Evolutionary conservation across 495 filamentous ascomycete genomes (phyloP).

Genomic region (Podospora fimiseda): DNA sequence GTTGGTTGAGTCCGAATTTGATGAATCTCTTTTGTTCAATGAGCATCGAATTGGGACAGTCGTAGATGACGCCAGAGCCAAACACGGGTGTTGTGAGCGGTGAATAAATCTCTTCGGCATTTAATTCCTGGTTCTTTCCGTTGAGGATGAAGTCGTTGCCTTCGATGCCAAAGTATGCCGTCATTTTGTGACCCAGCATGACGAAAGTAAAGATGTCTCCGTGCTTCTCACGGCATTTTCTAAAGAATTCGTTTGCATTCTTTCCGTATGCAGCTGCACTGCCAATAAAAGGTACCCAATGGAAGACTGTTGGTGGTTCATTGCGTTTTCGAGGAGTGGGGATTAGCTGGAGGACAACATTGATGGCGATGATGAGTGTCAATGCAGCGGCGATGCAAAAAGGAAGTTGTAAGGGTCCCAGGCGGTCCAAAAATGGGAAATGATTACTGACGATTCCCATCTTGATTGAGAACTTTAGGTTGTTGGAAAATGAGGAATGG

Average conservation of each 20-base stretch:
- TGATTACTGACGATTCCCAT: background rate
- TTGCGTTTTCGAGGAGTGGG: background rate
- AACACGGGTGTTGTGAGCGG: slow-evolving; percentile 73
- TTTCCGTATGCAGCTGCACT: slow-evolving; percentile 8
- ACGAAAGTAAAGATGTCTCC: slow-evolving; percentile 77
- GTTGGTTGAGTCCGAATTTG: slow-evolving; percentile 60
- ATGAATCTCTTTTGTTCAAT: slow-evolving; percentile 82
- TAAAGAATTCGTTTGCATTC: slow-evolving; percentile 2
- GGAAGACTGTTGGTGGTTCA: slow-evolving; percentile 9
- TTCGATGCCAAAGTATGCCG: slow-evolving; percentile 62
- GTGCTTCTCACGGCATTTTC: slow-evolving; percentile 37
- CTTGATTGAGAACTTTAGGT: too few species aligned
- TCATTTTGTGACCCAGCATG: slow-evolving; percentile 67
- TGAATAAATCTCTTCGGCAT: slow-evolving; percentile 68
- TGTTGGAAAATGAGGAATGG: too few species aligned
- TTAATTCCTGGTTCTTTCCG: slow-evolving; percentile 66
- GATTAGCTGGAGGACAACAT: background rate
- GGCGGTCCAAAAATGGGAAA: background rate
- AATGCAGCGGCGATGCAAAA: background rate
- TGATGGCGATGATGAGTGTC: background rate
- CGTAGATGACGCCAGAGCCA: slow-evolving; percentile 70
- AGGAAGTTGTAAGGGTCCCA: background rate
- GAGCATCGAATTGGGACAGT: slow-evolving; percentile 70
- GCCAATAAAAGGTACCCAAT: slow-evolving; percentile 9
- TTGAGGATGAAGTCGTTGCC: slow-evolving; percentile 78